Base-by-base conservation (phyloP, 2,329 filamentous ascomycete genomes). In the Didymella exigua region DNA sequence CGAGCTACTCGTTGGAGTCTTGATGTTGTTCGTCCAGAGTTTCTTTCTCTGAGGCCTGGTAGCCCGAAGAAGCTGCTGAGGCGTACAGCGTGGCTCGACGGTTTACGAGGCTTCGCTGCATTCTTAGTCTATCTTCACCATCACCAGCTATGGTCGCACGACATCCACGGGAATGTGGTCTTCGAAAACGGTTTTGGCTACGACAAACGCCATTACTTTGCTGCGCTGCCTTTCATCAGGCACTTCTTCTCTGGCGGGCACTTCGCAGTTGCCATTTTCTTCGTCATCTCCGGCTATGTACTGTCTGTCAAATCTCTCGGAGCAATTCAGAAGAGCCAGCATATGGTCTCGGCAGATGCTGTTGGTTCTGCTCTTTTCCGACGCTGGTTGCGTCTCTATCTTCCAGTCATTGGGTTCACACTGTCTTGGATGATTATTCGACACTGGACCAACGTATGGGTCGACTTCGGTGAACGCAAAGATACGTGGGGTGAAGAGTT, bases 21-120 rank as follows among this genome's bases (percentile, higher is more conserved):
- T 13, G 67, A 73, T 40, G 19, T 63, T 36, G 60, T 72, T 16
- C 71, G 70, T 14, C 71, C 70, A 3, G 64, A 72, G 33, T 74
- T 74, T 29, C 44, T 72, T 5, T 52, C 50, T 6, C 42, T 68
- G 8, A 61, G 67, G 47, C 56, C 60, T 29, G 37, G 45, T 27
- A 60, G 41, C 24, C 54, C 62, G 6, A 71, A 69, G 40, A 65
- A 66, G 14, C 49, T 60, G 19, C 34, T 65, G 3, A 58, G 70
- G 42, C 62, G 56, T 43, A 74, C 71, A 43, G 69, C 71, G 6
- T 74, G 71, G 71, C 78, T 87, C 18, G 87, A 89, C 61, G 87
- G 87, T 13, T 75, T 89, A 13, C 77, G 87, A 66, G 87, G 87
- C 3, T 87, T 89, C 58, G 86, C 86, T 4, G 85, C 87, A 2